A percentile compares a stretch with the other conserved stretches of the same genome.
Conservation (phyloP, 202 grass and related monocot species). For the Panicum hallii region DNA sequence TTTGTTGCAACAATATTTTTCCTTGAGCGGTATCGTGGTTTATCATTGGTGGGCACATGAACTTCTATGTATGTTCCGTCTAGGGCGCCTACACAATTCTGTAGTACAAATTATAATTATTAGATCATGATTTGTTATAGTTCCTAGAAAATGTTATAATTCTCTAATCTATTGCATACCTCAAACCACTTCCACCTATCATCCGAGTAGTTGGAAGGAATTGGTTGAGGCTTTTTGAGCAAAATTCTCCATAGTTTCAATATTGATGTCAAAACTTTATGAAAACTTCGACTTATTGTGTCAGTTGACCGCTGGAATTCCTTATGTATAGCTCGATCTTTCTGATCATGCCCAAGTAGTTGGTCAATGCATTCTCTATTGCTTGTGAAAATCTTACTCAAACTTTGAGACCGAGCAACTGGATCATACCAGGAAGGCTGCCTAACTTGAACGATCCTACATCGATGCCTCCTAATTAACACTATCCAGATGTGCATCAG, state of each 20-base stretch:
- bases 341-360: no score
- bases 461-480: neutral
- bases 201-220: neutral
- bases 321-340: no score
- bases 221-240: neutral
- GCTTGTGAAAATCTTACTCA: neutral
- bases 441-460: no score
- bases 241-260: neutral
- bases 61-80: slow-evolving; percentile 25
- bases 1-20: slow-evolving; percentile 32
- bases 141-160: neutral
- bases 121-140: no score
- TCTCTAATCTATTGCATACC: neutral
- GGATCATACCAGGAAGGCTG: neutral
- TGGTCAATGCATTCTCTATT: no score
- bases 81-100: slow-evolving; percentile 8
- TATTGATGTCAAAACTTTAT: no score
- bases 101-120: no score
- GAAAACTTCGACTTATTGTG: no score
- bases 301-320: no score
- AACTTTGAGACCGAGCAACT: neutral
- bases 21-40: slow-evolving; percentile 29
- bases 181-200: slow-evolving; percentile 13
- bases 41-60: neutral
- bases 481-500: no score